phyloP scores from a whole-genome alignment of 2,329 filamentous ascomycete genomes.

The Colletotrichum kahawae region DNA sequence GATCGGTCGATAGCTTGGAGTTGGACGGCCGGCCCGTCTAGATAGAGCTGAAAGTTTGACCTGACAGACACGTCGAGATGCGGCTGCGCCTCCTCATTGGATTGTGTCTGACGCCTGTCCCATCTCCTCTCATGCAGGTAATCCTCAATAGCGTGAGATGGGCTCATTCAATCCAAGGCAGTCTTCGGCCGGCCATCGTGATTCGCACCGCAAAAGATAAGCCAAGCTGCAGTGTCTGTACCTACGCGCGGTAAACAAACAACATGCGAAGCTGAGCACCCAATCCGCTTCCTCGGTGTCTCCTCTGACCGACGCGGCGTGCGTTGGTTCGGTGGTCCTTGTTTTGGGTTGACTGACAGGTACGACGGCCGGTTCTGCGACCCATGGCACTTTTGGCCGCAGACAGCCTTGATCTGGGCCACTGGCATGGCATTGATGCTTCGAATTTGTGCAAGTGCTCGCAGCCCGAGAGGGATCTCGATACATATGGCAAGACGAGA shows the following conservation, averaged over 20 bases:
- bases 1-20: background rate
- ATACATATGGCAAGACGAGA: conserved; percentile 5
- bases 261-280: background rate
- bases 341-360: background rate
- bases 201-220: background rate
- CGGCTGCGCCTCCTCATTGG: conserved; percentile 11
- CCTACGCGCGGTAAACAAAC: conserved; percentile 15
- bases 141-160: conserved; percentile 12
- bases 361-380: background rate
- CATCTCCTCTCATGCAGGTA: conserved; percentile 12
- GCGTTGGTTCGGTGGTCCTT: background rate
- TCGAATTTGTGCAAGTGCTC: background rate
- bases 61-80: background rate
- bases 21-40: background rate
- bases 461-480: conserved; percentile 8
- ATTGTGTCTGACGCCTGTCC: conserved; percentile 1
- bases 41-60: conserved; percentile 9
- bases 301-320: conserved; percentile 1
- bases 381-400: conserved; percentile 4
- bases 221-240: background rate
- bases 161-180: background rate
- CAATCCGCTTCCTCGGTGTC: conserved; percentile 6
- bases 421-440: conserved; percentile 9
- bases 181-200: background rate
- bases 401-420: background rate